A percentile compares a stretch with the other conserved stretches of the same genome.
Evolutionary conservation across 2,329 filamentous ascomycete species (phyloP).

Genomic region (Ascochyta rabiei): DNA sequence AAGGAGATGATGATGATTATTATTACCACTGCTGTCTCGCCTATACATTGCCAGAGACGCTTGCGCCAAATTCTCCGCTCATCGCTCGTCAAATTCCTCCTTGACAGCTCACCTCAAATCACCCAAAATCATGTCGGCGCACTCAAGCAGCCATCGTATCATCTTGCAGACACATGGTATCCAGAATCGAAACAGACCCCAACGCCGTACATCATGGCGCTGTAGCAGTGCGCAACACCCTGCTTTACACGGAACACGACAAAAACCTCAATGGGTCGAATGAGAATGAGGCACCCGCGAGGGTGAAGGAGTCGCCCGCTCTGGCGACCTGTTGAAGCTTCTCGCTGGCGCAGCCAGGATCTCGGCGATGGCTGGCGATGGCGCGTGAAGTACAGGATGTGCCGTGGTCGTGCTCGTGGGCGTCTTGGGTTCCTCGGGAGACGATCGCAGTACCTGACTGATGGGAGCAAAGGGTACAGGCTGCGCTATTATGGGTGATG

Average conservation of each 20-base stretch:
- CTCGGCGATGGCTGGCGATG: slow-evolving; percentile 15
- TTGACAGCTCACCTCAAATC: background rate
- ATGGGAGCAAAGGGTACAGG: slow-evolving; percentile 1
- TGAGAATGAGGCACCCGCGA: background rate
- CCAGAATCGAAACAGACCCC: slow-evolving; percentile 5
- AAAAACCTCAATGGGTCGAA: slow-evolving; percentile 3
- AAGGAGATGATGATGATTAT: slow-evolving; percentile 13
- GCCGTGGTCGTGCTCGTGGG: slow-evolving; percentile 2
- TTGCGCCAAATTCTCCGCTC: background rate
- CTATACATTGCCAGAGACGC: slow-evolving; percentile 1
- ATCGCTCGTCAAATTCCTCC: background rate
- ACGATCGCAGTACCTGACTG: slow-evolving; percentile 2
- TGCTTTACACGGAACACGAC: background rate
- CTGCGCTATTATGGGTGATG: slow-evolving; percentile 8
- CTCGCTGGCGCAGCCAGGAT: slow-evolving; percentile 14
- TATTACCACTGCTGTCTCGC: slow-evolving; percentile 12
- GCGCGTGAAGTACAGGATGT: slow-evolving; percentile 9
- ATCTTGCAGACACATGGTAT: slow-evolving; percentile 8
- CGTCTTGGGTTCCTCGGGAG: slow-evolving; percentile 4
- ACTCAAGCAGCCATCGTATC: background rate
- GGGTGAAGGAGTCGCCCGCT: slow-evolving; percentile 11
- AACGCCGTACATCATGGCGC: slow-evolving; percentile 3
- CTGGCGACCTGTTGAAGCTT: slow-evolving; percentile 9
- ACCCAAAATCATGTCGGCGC: background rate
- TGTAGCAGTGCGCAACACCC: background rate